Evolutionary conservation across 495 filamentous ascomycete species (phyloP).

Genomic region (Penicillium silybi): DNA sequence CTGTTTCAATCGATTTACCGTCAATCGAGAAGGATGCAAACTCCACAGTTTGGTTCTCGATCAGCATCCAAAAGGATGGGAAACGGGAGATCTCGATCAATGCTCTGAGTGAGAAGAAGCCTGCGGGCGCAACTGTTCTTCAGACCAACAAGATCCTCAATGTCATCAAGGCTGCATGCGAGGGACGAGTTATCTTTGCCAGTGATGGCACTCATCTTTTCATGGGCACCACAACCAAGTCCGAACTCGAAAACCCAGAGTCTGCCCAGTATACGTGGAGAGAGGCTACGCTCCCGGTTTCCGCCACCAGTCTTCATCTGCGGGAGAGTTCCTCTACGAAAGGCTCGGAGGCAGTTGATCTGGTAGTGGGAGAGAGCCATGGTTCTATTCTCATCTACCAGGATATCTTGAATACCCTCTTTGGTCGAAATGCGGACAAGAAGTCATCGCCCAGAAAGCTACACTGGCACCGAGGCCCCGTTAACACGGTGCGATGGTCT

Average conservation of each 20-base stretch:
- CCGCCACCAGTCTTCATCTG: constrained; percentile 34
- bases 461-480: constrained; percentile 89
- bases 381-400: constrained; percentile 77
- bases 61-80: constrained; percentile 25
- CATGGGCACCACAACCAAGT: constrained; percentile 23
- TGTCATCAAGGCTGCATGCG: constrained; percentile 26
- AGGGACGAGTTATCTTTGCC: constrained; percentile 34
- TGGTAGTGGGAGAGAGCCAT: constrained; percentile 68
- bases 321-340: constrained; percentile 12
- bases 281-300: constrained; percentile 38
- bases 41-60: constrained; percentile 9
- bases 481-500: constrained; percentile 81
- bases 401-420: constrained; percentile 61
- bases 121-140: constrained; percentile 19
- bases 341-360: constrained; percentile 48
- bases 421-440: constrained; percentile 38
- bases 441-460: constrained; percentile 44
- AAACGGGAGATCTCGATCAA: constrained; percentile 29
- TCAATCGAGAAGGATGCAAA: constrained; percentile 10
- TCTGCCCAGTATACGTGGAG: constrained; percentile 48
- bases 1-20: constrained; percentile 21
- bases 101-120: constrained; percentile 21
- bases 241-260: constrained; percentile 8
- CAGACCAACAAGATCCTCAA: constrained; percentile 30
- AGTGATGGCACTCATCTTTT: constrained; percentile 33